Evolutionary conservation across 306 rosid species (phyloP), one percentile per base, ranked within the genome.

Genomic region (Crotalaria pallida): DNA sequence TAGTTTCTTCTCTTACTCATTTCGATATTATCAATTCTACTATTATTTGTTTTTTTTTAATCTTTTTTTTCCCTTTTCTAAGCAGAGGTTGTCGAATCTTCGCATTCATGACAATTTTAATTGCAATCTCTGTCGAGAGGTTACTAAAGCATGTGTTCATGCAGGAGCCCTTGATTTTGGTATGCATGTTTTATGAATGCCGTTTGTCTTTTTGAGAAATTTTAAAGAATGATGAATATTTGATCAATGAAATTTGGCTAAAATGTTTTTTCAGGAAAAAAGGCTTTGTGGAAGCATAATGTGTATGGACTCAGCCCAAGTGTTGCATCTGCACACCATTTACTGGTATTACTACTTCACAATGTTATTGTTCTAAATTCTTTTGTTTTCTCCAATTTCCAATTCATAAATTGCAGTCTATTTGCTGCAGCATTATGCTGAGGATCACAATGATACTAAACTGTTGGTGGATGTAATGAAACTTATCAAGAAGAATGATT

Each of bases 41-140:
- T 22, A 48, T 26, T 40, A 7, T 33, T 29, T 52, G 7, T 31
- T 34, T 7, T 7, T 18, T 71, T 44, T 77, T 62, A 27, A 52
- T 62, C 68, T 7, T 33, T 7, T 8, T 31, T 6, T 65, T 6
- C n/a, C n/a, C n/a, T 26, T 73, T 74, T 79, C 77, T 69, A 58
- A 70, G 64, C 92, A 94, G 99, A 94, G 99, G 79, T 79, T 88
- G 29, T 91, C 99, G 13, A 87, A 88, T 80, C 96, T 94, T 67
- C 90, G 96, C 24, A 94, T 94, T 72, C 86, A 85, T 79, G 77
- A 74, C 1, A 59, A 94, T 56, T 94, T 87, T 53, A 91, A 94
- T 78, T 64, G 81, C 77, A 81, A 87, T 48, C 96, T 94, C 16
- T 94, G 97, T 62, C 92, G 80, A 60, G 96, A 91, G 77, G 87